A percentile compares a stretch with the other conserved stretches of the same genome.
Conservation (phyloP, 2,329 filamentous ascomycete genomes). For the Graphium sp. region DNA sequence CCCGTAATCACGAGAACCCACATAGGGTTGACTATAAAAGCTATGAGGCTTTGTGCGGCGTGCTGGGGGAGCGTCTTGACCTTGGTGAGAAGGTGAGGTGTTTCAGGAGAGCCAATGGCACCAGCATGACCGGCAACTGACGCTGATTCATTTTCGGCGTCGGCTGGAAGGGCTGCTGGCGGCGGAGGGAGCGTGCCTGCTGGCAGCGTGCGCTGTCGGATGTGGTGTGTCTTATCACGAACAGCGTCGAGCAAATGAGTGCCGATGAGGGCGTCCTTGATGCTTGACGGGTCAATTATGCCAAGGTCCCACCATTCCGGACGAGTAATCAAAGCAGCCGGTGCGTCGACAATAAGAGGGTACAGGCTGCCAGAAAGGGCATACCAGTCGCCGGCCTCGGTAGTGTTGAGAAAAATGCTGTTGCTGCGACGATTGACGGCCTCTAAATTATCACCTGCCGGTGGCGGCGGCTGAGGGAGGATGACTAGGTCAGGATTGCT, state of each 20-base stretch:
- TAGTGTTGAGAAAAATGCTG: slow-evolving; percentile 75
- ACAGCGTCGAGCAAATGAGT: slow-evolving; percentile 44
- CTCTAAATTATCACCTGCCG: slow-evolving; percentile 29
- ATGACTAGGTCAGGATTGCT: slow-evolving; percentile 61
- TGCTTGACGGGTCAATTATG: slow-evolving; percentile 24
- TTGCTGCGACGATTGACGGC: slow-evolving; percentile 35
- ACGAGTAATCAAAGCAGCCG: slow-evolving; percentile 24
- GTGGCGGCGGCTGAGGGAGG: slow-evolving; percentile 69
- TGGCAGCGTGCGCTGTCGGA: slow-evolving; percentile 19
- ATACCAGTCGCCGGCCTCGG: slow-evolving; percentile 79
- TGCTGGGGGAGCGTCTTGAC: slow-evolving; percentile 32
- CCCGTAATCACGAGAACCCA: slow-evolving; percentile 27
- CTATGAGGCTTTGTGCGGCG: slow-evolving; percentile 29
- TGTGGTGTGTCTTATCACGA: slow-evolving; percentile 10
- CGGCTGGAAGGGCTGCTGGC: slow-evolving; percentile 8
- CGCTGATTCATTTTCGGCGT: neutral
- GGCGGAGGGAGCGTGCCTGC: slow-evolving; percentile 10
- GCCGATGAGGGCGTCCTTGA: slow-evolving; percentile 50
- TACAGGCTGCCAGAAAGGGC: slow-evolving; percentile 78
- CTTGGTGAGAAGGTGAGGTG: slow-evolving; percentile 27
- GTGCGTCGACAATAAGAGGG: slow-evolving; percentile 62
- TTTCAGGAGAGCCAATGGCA: slow-evolving; percentile 10
- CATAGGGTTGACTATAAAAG: slow-evolving; percentile 38
- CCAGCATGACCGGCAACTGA: no score
- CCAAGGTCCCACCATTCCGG: slow-evolving; percentile 28